A percentile compares a stretch with the other conserved stretches of the same genome.
Conservation (phyloP, 2,329 filamentous ascomycete genomes). For the Biscogniauxia mediterranea region DNA sequence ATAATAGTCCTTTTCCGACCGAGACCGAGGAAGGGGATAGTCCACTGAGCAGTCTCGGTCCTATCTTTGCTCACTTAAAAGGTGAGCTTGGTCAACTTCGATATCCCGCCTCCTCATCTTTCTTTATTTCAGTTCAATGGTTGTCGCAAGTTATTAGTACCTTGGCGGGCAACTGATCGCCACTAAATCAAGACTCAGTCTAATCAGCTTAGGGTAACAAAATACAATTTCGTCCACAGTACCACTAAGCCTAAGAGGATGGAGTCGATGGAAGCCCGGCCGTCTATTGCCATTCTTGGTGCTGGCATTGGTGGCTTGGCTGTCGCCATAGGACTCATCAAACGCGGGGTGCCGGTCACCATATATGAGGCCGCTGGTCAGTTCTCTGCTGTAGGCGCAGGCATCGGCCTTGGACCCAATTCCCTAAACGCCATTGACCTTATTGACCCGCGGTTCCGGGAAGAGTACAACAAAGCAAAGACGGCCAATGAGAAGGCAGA, state of each 20-base stretch:
- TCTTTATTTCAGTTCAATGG: background rate
- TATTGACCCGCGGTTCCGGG: slow-evolving; percentile 37
- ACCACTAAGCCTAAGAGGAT: background rate
- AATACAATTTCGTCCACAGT: background rate
- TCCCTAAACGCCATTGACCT: slow-evolving; percentile 40
- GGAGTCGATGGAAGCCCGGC: slow-evolving; percentile 5
- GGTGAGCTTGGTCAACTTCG: background rate
- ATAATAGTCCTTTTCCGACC: background rate
- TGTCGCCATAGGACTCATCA: slow-evolving; percentile 30
- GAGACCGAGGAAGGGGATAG: background rate
- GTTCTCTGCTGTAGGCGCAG: slow-evolving; percentile 30
- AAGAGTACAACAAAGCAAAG: slow-evolving; percentile 38
- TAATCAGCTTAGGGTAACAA: background rate
- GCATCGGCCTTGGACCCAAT: slow-evolving; percentile 41
- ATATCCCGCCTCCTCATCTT: background rate
- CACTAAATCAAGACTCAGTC: background rate
- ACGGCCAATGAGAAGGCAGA: slow-evolving; percentile 38
- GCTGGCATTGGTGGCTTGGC: slow-evolving; percentile 31
- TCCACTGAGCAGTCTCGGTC: background rate
- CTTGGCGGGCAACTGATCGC: background rate
- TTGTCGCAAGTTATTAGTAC: background rate
- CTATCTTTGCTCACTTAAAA: background rate
- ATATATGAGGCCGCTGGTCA: slow-evolving; percentile 28
- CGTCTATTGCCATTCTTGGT: slow-evolving; percentile 27
- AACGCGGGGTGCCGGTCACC: slow-evolving; percentile 26